Conservation (phyloP, 225 moss, liverwort and hornwort genomes). For the Ulota crispa region DNA sequence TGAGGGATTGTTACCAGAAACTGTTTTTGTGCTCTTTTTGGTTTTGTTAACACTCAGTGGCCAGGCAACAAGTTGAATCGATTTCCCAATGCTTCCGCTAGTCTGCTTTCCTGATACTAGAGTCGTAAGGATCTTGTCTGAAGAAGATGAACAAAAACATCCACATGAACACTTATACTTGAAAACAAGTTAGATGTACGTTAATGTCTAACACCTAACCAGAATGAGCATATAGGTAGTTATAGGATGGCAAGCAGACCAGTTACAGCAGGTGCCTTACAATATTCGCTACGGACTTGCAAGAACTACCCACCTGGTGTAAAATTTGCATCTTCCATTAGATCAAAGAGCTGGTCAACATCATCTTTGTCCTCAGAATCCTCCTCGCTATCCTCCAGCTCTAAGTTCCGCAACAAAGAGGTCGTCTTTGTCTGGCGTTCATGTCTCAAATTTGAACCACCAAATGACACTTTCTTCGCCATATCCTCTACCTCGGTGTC, state of each 20-base stretch:
- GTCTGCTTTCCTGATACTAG: conserved; percentile 33
- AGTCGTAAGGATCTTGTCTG: conserved; percentile 37
- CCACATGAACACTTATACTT: background rate
- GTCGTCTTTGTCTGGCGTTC: conserved; percentile 42
- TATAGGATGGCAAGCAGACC: conserved; percentile 13
- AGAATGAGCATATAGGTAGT: background rate
- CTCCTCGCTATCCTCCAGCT: conserved; percentile 45
- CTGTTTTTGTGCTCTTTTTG: conserved; percentile 55
- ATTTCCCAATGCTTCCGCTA: conserved; percentile 31
- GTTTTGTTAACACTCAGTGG: conserved; percentile 57
- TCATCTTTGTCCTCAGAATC: conserved; percentile 44
- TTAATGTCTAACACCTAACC: background rate
- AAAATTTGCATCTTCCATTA: conserved; percentile 51
- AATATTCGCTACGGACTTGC: background rate
- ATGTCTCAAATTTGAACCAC: conserved; percentile 41
- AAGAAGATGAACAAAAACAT: conserved; percentile 21
- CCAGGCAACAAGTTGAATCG: conserved; percentile 51
- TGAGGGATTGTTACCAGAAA: conserved; percentile 55
- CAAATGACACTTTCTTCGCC: conserved; percentile 51
- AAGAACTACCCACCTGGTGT: conserved; percentile 42
- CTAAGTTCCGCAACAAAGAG: conserved; percentile 41
- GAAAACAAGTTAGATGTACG: conserved; percentile 8
- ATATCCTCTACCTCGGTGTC: conserved; percentile 63
- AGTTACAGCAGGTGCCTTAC: background rate
- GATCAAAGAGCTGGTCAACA: conserved; percentile 50